These are phyloP conservation scores for Cladosporium sp. DNA, from an alignment of 2,329 filamentous ascomycete species.

Conservation along the genomic window DNA sequence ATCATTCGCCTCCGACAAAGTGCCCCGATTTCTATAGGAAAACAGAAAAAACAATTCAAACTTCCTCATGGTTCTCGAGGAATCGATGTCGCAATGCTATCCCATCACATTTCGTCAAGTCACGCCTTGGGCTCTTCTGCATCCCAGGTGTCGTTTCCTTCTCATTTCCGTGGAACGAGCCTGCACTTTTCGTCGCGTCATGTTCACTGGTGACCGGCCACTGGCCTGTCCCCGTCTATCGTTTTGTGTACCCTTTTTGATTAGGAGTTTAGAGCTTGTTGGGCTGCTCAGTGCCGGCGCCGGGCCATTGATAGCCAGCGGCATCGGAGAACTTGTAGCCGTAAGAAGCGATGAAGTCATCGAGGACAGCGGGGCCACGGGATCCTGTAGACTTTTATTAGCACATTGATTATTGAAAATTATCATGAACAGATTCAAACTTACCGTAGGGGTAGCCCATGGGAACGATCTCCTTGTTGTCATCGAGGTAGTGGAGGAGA, in stretches of 20 bases:
- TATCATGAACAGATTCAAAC: slow-evolving; percentile 37
- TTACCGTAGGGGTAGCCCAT: slow-evolving; percentile 99
- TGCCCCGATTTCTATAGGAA: slow-evolving; percentile 15
- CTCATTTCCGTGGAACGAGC: slow-evolving; percentile 8
- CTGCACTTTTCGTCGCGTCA: slow-evolving; percentile 19
- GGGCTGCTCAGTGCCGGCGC: slow-evolving; percentile 63
- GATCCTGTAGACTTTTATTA: slow-evolving; percentile 65
- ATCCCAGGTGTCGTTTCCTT: neutral
- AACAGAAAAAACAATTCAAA: slow-evolving; percentile 7
- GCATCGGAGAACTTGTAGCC: slow-evolving; percentile 99
- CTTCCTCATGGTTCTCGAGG: slow-evolving; percentile 15
- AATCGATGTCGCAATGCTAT: slow-evolving; percentile 14
- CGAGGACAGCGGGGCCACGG: slow-evolving; percentile 90
- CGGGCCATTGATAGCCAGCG: slow-evolving; percentile 89
- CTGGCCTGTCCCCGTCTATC: slow-evolving; percentile 13
- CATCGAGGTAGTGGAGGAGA: slow-evolving; percentile 94
- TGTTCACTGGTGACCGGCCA: slow-evolving; percentile 10
- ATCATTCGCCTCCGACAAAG: slow-evolving; percentile 17
- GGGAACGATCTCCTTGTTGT: slow-evolving; percentile 98
- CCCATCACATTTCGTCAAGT: slow-evolving; percentile 8
- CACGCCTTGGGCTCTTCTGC: neutral
- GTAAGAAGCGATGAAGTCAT: slow-evolving; percentile 97
- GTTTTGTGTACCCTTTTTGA: neutral
- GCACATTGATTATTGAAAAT: neutral
- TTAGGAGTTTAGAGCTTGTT: slow-evolving; percentile 71